Percentiles rank a stretch among this genome's conserved stretches.
phyloP scores from a whole-genome alignment of 1,284 basidiomycete species.

The Leccinum pallidistipes region DNA sequence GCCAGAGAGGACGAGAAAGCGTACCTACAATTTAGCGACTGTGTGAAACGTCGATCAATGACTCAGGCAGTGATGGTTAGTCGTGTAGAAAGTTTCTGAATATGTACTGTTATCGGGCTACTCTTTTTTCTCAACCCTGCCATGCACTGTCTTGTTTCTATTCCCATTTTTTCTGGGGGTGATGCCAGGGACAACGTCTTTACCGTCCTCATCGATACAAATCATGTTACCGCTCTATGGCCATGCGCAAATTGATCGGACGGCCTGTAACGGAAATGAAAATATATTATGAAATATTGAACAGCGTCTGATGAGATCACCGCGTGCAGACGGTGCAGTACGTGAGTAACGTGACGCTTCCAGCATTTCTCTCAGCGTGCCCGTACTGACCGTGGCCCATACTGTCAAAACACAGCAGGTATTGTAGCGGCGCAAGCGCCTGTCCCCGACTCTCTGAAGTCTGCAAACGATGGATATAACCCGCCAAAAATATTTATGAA shows the following conservation, averaged over 20 bases:
- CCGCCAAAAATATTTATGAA: no score
- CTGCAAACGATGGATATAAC: no score
- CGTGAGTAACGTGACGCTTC: not conserved
- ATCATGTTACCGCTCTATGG: no score
- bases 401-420: not conserved
- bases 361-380: not conserved
- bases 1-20: slow-evolving; percentile 12
- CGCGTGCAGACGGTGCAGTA: not conserved
- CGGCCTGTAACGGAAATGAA: no score
- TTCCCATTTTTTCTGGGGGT: not conserved
- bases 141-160: not conserved
- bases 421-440: not conserved
- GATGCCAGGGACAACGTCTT: not conserved
- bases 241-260: no score
- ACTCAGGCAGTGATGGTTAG: not conserved
- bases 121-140: not conserved
- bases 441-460: no score
- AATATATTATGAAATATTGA: not conserved
- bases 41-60: slow-evolving; percentile 15
- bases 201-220: not conserved
- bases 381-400: not conserved
- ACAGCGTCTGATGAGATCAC: no score
- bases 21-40: slow-evolving; percentile 8
- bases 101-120: not conserved
- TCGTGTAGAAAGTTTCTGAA: no score